Evolutionary conservation across 75 land plant genomes (phyloP).

Genomic region (Cupressus sempervirens): DNA sequence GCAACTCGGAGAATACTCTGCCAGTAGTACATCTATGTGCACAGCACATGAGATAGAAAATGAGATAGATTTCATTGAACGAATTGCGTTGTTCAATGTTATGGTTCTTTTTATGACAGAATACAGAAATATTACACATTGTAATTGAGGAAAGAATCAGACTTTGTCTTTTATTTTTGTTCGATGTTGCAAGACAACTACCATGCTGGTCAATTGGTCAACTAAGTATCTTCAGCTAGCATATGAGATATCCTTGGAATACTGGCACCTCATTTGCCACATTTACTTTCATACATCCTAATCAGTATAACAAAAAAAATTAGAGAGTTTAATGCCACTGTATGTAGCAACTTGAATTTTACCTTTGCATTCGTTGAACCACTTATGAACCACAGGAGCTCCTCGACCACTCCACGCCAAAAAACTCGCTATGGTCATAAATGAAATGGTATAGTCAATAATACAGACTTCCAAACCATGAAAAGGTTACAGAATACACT

Average conservation of each 20-base stretch:
- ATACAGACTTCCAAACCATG: neutral
- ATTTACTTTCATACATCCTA: neutral
- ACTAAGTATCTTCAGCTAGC: neutral
- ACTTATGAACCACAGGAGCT: conserved; percentile 97
- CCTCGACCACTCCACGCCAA: conserved; percentile 98
- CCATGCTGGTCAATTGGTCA: neutral
- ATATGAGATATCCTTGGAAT: neutral
- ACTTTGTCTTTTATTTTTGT: neutral
- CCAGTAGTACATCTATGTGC: no score
- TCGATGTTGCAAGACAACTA: neutral
- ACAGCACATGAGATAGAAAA: neutral
- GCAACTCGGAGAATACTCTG: no score
- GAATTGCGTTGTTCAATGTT: neutral
- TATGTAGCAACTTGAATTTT: neutral
- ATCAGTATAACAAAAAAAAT: neutral
- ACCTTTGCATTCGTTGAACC: conserved; percentile 99
- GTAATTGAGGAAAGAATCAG: neutral
- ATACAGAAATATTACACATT: neutral
- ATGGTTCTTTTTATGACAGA: neutral
- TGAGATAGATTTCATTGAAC: neutral
- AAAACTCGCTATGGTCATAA: conserved; percentile 61
- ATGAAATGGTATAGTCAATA: neutral
- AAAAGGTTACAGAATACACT: neutral
- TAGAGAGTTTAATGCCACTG: neutral
- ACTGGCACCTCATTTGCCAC: neutral